Conservation (phyloP, 331 rosid species). For the Stylosanthes scabra region DNA sequence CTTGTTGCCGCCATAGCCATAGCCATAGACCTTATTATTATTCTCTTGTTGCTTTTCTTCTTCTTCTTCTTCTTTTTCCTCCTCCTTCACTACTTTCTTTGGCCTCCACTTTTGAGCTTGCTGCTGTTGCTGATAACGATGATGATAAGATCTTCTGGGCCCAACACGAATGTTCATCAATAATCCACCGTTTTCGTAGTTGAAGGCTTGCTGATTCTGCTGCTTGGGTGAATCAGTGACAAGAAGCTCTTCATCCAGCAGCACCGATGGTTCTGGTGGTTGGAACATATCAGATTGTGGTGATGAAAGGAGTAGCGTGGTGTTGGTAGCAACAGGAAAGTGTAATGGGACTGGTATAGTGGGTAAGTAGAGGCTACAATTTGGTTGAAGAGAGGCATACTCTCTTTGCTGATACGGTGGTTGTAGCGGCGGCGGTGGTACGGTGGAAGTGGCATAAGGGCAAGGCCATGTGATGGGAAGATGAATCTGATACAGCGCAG, state of each 20-base stretch:
- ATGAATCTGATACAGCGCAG: background rate
- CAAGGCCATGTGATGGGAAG: background rate
- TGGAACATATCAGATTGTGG: too few species aligned
- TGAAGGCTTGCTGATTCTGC: background rate
- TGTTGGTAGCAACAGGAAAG: background rate
- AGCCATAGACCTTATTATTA: too few species aligned
- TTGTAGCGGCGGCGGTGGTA: background rate
- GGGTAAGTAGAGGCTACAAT: background rate
- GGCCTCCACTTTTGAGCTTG: background rate
- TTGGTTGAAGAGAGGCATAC: background rate
- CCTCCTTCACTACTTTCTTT: background rate
- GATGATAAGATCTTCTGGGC: too few species aligned
- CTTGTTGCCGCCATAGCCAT: too few species aligned
- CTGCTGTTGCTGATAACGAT: too few species aligned
- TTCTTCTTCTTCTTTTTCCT: background rate
- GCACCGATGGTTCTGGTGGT: background rate
- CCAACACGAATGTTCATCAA: background rate
- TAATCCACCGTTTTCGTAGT: background rate
- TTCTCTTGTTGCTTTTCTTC: background rate
- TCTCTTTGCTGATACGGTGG: too few species aligned
- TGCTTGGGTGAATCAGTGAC: background rate
- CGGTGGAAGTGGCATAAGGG: background rate
- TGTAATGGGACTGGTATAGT: background rate
- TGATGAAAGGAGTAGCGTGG: background rate
- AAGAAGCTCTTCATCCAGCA: background rate